These are phyloP conservation scores for Thuja plicata DNA, from an alignment of 83 land plant genomes.

Conservation along the genomic window DNA sequence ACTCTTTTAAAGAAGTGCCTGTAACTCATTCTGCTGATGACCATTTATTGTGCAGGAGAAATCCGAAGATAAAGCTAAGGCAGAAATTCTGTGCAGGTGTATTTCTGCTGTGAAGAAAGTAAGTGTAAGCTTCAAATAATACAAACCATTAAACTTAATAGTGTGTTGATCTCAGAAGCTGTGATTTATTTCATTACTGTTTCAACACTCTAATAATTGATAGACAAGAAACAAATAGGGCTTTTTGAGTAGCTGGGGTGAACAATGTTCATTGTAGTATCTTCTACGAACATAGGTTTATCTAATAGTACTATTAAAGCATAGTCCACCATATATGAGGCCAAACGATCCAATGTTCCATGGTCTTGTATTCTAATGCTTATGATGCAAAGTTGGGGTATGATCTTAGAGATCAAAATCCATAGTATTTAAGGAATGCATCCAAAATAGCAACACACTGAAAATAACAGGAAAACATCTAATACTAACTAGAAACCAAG, in stretches of 20 bases:
- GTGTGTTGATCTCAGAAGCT: neutral
- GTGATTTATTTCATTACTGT: neutral
- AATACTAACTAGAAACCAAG: too few species aligned
- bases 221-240: neutral
- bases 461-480: too few species aligned
- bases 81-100: neutral
- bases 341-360: too few species aligned
- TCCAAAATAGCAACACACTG: too few species aligned
- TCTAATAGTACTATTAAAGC: too few species aligned
- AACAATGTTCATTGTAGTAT: neutral
- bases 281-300: neutral
- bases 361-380: too few species aligned
- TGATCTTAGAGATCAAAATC: too few species aligned
- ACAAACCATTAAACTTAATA: neutral
- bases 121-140: neutral
- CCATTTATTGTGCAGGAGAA: constrained; percentile 4
- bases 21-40: neutral
- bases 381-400: too few species aligned
- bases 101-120: constrained; percentile 8
- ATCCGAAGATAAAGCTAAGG: neutral
- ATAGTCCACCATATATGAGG: too few species aligned
- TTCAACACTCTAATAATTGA: neutral
- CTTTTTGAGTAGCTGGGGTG: neutral
- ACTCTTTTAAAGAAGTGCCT: neutral
- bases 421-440: too few species aligned